Evolutionary conservation across 2,329 filamentous ascomycete genomes (phyloP).

Genomic region (Aspergillus sp.): DNA sequence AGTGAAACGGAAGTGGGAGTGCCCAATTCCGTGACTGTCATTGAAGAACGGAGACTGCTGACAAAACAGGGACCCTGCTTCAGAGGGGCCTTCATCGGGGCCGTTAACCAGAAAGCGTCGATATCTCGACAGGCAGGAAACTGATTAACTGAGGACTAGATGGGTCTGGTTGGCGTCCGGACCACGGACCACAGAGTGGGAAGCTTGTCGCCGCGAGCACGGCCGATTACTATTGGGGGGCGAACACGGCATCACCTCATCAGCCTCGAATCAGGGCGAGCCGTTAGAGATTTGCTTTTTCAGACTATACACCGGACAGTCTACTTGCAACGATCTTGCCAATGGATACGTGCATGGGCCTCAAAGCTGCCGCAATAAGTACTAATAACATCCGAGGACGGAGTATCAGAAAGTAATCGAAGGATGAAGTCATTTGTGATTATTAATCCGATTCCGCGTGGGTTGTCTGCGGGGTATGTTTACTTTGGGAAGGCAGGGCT

Average conservation of each 20-base stretch:
- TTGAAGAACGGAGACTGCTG: slow-evolving; percentile 22
- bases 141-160: not conserved
- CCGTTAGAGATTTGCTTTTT: slow-evolving; percentile 8
- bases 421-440: slow-evolving; percentile 8
- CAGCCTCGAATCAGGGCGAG: slow-evolving; percentile 5
- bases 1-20: slow-evolving; percentile 6
- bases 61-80: slow-evolving; percentile 24
- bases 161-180: slow-evolving; percentile 6
- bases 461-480: not conserved
- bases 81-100: not conserved
- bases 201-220: slow-evolving; percentile 3
- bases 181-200: slow-evolving; percentile 6
- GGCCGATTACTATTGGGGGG: slow-evolving; percentile 2
- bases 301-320: not conserved
- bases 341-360: not conserved
- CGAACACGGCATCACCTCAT: slow-evolving; percentile 1
- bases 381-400: not conserved
- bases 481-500: slow-evolving; percentile 19
- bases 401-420: not conserved
- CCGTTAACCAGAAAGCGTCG: not conserved
- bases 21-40: slow-evolving; percentile 15
- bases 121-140: slow-evolving; percentile 6
- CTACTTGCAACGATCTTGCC: not conserved
- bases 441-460: not conserved
- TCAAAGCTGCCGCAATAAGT: not conserved